Evolutionary conservation across 2,329 filamentous ascomycete genomes (phyloP), one percentile per base, ranked within the genome.

Genomic region (Penicillium sp.): DNA sequence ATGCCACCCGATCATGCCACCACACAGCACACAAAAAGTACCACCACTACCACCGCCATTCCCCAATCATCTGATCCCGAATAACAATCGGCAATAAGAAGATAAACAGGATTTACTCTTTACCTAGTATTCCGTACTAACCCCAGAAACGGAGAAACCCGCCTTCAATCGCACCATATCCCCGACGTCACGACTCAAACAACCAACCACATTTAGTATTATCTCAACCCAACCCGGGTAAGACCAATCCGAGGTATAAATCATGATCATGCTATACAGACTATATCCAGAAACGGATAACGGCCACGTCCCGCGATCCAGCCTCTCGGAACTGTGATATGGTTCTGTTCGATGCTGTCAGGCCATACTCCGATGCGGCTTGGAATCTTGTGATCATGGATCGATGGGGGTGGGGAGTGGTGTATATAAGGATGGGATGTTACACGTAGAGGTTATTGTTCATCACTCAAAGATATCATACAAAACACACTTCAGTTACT

Each of bases 81-180:
- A 49, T 49, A 51, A 24, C 4, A 43, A 45, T 41, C 42, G 29
- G 37, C n/a, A 26, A 28, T 4, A 28, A 28, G 3, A 28, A 35
- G 12, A 39, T 21, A 21, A 41, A 9, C 15, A 26, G 12, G 21
- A 15, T 39, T n/a, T 3, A 45, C 2, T 13, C n/a, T 29, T 7
- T 35, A 22, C 35, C 15, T 24, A n/a, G 22, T 24, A 24, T 24
- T 24, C 22, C 6, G 6, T 24, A 10, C 15, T 45, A 46, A 45
- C 21, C 21, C 32, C 48, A 31, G 44, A 28, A 28, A 22, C 26
- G 12, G 32, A 21, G 33, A 46, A 15, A 17, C 7, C 44, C 24
- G 33, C 17, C 29, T 48, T 33, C 40, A 43, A 53, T 45, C 52
- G 47, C 38, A 57, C 52, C 49, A 48, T 19, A 56, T 48, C 51